Evolutionary conservation across 2,329 filamentous ascomycete genomes (phyloP).

Genomic region (Pseudogymnoascus sp.): DNA sequence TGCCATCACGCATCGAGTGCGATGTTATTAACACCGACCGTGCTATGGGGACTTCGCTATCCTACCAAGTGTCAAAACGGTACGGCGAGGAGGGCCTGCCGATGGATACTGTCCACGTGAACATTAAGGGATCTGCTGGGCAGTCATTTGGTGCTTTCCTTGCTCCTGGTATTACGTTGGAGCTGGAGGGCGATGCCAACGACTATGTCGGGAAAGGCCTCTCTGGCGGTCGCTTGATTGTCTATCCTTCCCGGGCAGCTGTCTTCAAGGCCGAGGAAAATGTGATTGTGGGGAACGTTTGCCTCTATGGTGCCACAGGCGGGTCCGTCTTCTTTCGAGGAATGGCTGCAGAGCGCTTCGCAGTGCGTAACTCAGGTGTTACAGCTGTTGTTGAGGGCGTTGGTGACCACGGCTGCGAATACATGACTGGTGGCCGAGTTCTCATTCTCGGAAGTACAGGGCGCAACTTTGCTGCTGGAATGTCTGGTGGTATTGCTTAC

Average conservation of each 20-base stretch:
- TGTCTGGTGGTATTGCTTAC: conserved; percentile 97
- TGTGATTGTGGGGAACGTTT: conserved; percentile 86
- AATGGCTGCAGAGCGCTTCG: conserved; percentile 92
- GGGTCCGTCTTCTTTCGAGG: conserved; percentile 96
- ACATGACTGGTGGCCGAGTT: conserved; percentile 95
- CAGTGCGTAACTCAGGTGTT: conserved; percentile 91
- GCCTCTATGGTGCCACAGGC: conserved; percentile 85
- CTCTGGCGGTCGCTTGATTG: conserved; percentile 83
- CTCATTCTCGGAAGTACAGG: conserved; percentile 82
- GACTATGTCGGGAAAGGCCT: conserved; percentile 96
- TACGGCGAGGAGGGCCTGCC: conserved; percentile 86
- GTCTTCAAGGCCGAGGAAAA: conserved; percentile 97
- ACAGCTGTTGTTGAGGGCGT: conserved; percentile 94
- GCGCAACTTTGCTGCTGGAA: conserved; percentile 95
- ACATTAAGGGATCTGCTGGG: conserved; percentile 91
- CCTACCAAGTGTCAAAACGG: conserved; percentile 89
- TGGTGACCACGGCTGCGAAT: conserved; percentile 94
- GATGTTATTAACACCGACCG: conserved; percentile 96
- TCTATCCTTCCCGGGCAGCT: conserved; percentile 84
- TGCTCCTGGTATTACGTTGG: conserved; percentile 85
- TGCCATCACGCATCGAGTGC: conserved; percentile 88
- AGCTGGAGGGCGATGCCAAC: conserved; percentile 92
- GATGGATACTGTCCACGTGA: conserved; percentile 89
- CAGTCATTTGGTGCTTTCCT: conserved; percentile 95
- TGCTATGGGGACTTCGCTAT: conserved; percentile 85